Conservation (phyloP, 495 filamentous ascomycete species). For the Penicillium odoratum region DNA sequence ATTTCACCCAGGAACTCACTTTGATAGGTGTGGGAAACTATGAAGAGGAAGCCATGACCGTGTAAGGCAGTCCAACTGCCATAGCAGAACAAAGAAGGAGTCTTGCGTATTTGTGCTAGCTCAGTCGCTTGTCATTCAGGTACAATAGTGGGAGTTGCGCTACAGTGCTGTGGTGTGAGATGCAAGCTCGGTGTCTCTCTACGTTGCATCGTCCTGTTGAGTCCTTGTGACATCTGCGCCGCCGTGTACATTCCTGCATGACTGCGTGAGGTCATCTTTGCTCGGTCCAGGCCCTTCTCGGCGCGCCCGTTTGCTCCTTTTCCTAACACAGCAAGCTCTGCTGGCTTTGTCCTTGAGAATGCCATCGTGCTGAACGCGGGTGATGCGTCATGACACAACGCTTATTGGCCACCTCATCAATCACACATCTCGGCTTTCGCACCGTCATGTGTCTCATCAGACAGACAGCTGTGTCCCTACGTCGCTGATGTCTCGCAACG, state of each 20-base stretch:
- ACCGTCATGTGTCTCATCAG: not conserved
- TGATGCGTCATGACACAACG: slow-evolving; percentile 6
- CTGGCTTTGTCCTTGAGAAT: not conserved
- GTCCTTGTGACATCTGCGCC: slow-evolving; percentile 2
- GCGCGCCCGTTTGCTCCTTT: not conserved
- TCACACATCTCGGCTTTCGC: slow-evolving; percentile 1
- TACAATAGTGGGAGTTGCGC: slow-evolving; percentile 1
- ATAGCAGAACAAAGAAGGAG: not conserved
- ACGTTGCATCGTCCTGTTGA: not conserved
- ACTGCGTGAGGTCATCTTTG: slow-evolving; percentile 2
- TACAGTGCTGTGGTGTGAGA: not conserved
- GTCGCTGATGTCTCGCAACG: slow-evolving; percentile 2
- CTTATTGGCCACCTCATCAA: slow-evolving; percentile 1
- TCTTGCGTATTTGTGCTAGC: slow-evolving; percentile 3
- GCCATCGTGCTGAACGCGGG: slow-evolving; percentile 2
- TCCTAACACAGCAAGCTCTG: slow-evolving; percentile 1
- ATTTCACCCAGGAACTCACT: slow-evolving; percentile 1
- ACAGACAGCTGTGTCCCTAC: not conserved
- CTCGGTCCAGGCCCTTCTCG: not conserved
- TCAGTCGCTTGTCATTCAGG: slow-evolving; percentile 1
- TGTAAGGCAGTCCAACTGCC: slow-evolving; percentile 3
- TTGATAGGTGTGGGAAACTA: not conserved
- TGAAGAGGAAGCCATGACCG: not conserved
- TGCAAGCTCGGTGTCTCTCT: slow-evolving; percentile 1
- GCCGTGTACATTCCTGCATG: slow-evolving; percentile 1